Evolutionary conservation across 768 basidiomycete species (phyloP).

Genomic region (Mycena leptocephala): DNA sequence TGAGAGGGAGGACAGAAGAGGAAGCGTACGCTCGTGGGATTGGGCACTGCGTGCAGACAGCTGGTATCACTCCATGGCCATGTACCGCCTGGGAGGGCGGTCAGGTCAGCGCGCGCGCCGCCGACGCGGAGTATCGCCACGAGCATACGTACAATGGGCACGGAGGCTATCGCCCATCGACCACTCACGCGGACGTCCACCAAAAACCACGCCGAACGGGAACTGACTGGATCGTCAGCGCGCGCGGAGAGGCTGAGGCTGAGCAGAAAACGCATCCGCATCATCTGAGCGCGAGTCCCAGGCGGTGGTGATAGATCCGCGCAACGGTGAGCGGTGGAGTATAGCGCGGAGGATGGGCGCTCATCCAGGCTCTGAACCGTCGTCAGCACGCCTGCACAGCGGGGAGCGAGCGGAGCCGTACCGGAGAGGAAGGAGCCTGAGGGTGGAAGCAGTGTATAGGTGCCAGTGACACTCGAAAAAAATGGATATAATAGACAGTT

Average conservation of each 20-base stretch:
- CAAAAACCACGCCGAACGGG: neutral
- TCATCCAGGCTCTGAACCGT: neutral
- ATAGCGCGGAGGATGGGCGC: neutral
- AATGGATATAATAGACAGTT: too few relatives aligned
- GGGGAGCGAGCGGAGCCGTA: neutral
- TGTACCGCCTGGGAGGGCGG: neutral
- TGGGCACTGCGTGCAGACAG: neutral
- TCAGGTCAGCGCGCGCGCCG: neutral
- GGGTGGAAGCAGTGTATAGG: neutral
- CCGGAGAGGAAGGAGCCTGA: neutral
- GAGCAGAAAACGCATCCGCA: neutral
- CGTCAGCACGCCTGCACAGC: neutral
- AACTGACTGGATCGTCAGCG: neutral
- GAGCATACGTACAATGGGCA: neutral
- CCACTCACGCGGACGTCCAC: neutral
- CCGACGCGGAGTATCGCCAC: neutral
- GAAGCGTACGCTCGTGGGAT: neutral
- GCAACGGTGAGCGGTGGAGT: neutral
- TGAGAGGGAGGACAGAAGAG: neutral
- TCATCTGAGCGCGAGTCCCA: neutral
- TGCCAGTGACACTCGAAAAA: too few relatives aligned
- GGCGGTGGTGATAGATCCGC: neutral
- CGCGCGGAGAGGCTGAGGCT: neutral
- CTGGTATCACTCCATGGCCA: neutral
- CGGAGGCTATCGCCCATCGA: neutral